Conservation (phyloP, 371 early-diverging fungal genomes). For the Mortierella sp. region DNA sequence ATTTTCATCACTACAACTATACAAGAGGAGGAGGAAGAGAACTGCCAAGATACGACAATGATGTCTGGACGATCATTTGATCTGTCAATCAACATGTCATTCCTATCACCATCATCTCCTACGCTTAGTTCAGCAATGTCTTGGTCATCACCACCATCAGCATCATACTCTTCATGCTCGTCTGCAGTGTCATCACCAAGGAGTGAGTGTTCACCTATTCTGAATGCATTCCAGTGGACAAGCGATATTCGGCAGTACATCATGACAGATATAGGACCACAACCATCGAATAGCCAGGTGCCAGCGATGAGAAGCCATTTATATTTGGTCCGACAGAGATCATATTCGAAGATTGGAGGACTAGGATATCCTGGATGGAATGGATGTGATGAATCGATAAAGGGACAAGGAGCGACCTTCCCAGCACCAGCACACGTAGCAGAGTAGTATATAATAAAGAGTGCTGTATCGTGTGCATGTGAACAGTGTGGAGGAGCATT, state of each 20-base stretch:
- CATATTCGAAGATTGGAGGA: conserved; percentile 40
- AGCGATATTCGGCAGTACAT: conserved; percentile 50
- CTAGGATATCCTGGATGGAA: neutral
- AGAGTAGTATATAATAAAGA: too few species aligned
- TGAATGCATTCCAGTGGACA: conserved; percentile 40
- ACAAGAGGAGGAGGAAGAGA: neutral
- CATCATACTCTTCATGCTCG: conserved; percentile 29
- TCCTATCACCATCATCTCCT: conserved; percentile 24
- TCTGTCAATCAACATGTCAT: conserved; percentile 40
- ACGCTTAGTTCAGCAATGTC: conserved; percentile 14
- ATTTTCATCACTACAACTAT: conserved; percentile 6
- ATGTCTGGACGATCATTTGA: conserved; percentile 1
- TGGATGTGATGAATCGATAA: neutral
- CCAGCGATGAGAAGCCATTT: conserved; percentile 23
- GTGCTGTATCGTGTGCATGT: too few species aligned
- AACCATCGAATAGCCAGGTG: conserved; percentile 44
- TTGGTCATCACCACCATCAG: conserved; percentile 29
- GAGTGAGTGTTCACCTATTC: conserved; percentile 21
- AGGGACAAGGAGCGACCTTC: neutral
- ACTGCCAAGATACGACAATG: neutral
- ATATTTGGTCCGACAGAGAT: conserved; percentile 22
- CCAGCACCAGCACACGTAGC: neutral
- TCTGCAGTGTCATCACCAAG: conserved; percentile 38
- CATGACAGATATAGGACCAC: conserved; percentile 56
- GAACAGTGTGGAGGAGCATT: neutral